These are phyloP conservation scores for Podila horticola DNA, from an alignment of 192 early-diverging fungal genomes.

Conservation along the genomic window DNA sequence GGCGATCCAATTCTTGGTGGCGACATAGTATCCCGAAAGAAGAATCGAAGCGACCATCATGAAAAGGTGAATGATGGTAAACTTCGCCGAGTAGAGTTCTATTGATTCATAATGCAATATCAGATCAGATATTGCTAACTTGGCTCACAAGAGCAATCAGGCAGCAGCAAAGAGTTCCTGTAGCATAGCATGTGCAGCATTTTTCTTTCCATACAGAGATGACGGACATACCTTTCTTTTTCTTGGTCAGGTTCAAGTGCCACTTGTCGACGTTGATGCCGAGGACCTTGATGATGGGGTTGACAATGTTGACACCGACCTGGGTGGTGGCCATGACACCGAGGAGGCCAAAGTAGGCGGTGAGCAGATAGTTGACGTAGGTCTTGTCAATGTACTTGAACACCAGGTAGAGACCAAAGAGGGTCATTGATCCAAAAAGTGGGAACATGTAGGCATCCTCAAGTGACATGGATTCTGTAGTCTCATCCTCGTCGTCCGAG, in stretches of 20 bases:
- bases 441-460: constrained; percentile 96
- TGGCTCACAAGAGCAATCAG: too few species aligned
- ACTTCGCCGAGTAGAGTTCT: constrained; percentile 64
- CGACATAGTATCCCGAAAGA: constrained; percentile 79
- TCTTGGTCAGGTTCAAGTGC: constrained; percentile 73
- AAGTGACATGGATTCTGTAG: constrained; percentile 79
- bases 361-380: constrained; percentile 84
- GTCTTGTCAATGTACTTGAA: constrained; percentile 89
- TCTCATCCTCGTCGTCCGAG: constrained; percentile 74
- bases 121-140: too few species aligned
- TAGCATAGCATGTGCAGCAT: not conserved
- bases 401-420: constrained; percentile 87
- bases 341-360: constrained; percentile 85
- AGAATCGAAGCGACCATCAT: constrained; percentile 63
- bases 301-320: constrained; percentile 61
- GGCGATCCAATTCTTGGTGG: constrained; percentile 93
- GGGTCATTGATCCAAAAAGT: constrained; percentile 83
- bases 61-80: constrained; percentile 75
- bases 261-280: constrained; percentile 73
- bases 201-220: not conserved
- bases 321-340: constrained; percentile 84
- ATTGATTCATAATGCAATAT: constrained; percentile 13
- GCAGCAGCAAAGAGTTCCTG: not conserved
- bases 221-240: constrained; percentile 65
- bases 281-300: constrained; percentile 53